Base-by-base conservation (phyloP, 805 yeast species). In the Helenozyma rhizophorensis region DNA sequence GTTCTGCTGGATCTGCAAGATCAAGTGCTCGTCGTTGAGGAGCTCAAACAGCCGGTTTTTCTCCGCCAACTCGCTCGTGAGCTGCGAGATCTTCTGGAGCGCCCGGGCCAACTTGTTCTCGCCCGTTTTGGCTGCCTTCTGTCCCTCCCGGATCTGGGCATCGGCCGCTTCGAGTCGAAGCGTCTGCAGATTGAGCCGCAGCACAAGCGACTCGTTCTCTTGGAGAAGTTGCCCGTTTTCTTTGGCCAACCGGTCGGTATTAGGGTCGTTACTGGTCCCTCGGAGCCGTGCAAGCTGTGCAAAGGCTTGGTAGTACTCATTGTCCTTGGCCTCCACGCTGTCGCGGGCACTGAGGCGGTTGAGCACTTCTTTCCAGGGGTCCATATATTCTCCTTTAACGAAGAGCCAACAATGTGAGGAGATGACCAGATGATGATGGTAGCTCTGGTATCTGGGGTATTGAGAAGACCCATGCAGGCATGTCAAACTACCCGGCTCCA, bases 11-110 rank as follows among this genome's bases (percentile, higher is more conserved):
- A 85, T 77, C 45, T 72, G 74, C 21, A 61, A 47, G 32, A 76
- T 73, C 39, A 84, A 62, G 18, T 80, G 61, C 47, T 84, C 93
- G 48, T 85, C 89, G 38, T 80, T 80, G 26, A 80, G 54, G 21
- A 70, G 60, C 39, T 76, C 83, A 13, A 78, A 68, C 4, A 79
- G 69, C 43, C 70, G 70, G 32, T 77, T 70, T 53, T 78, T 79
- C 39, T 65, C 70, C n/a, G 42, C 41, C 4, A 66, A 40, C 28
- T 62, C 67, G 25, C 51, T 37, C 6, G 42, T 43, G 29, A 63
- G 37, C 21, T 45, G 44, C 10, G 43, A 47, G 10, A 65, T 38
- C 25, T 48, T 53, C 4, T 25, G 24, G 18, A 27, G 35, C 16
- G 42, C 30, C 17, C 32, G 33, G 14, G 27, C 25, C 4, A 26